Evolutionary conservation across 148 eudicot species (phyloP), one percentile per base, ranked within the genome.

Genomic region (Arctostaphylos glauca): DNA sequence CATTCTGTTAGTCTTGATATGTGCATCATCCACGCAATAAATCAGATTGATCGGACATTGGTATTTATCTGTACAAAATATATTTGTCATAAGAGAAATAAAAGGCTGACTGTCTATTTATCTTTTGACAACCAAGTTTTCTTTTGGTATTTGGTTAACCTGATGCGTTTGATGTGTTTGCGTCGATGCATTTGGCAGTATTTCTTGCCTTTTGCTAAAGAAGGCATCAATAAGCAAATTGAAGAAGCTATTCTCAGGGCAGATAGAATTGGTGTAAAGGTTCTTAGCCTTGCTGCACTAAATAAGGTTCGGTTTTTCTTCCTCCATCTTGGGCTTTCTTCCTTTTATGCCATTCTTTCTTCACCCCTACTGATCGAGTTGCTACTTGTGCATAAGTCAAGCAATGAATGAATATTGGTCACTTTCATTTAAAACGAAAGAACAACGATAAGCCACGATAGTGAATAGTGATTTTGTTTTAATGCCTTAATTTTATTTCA

Each of bases 211-310:
- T 90, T 90, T 87, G 92, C 92, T 4, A 79, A 64, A 74, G 85
- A 88, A 13, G 92, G 92, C 77, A 90, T 90, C 60, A 90, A 90
- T 62, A 80, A 87, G 9, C 86, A 84, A 18, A 90, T 90, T 41
- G 92, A 90, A 87, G 90, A 88, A 72, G 90, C 92, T 15, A 90
- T 90, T 74, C 84, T 90, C 43, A 85, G 81, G 84, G 92, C 92
- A 3, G 92, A 90, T 75, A 87, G 77, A 81, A 79, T 90, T 50
- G 92, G 92, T 46, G 92, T 90, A 56, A 87, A 90, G 80, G 89
- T 90, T 80, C 52, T 90, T 16, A 87, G 89, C 84, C 92, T 90
- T 72, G 92, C 90, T 49, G 92, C 92, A 38, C 78, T 90, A 41
- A 90, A 90, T 70, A 90, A 90, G 90, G 92, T 90, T 47, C 16